These are phyloP conservation scores for Pyrenula aspistea DNA, from an alignment of 495 filamentous ascomycete genomes.

Conservation along the genomic window DNA sequence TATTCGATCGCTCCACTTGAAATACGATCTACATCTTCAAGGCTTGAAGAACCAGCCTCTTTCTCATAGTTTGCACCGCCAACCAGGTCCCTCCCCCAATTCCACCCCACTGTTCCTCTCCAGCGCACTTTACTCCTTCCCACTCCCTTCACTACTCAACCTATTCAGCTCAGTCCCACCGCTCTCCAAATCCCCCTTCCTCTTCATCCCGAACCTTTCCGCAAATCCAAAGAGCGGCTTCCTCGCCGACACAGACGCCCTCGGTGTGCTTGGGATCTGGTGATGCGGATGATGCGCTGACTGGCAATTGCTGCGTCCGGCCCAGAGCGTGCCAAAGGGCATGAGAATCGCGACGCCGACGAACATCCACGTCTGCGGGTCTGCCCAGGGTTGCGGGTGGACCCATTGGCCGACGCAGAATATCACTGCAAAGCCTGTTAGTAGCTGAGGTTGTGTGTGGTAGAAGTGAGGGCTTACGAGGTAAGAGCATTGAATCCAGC, in stretches of 20 bases:
- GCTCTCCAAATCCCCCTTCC: neutral
- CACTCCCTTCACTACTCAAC: neutral
- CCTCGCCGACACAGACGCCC: neutral
- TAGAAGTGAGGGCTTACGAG: neutral
- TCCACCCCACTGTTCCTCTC: neutral
- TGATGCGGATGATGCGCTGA: neutral
- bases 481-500: neutral
- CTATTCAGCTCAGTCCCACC: neutral
- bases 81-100: neutral
- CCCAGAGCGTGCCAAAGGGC: constrained; percentile 1
- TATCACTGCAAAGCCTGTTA: neutral
- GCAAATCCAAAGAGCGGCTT: neutral
- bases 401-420: neutral
- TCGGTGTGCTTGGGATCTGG: neutral
- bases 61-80: neutral
- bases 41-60: neutral
- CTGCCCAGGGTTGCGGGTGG: constrained; percentile 11
- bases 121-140: neutral
- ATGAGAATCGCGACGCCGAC: constrained; percentile 11
- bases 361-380: constrained; percentile 11
- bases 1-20: neutral
- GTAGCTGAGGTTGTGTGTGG: neutral
- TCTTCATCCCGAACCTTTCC: neutral
- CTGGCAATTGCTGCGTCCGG: neutral
- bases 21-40: neutral